Evolutionary conservation across 441 rosid genomes (phyloP).

Genomic region (Cnidoscolus chayamansa): DNA sequence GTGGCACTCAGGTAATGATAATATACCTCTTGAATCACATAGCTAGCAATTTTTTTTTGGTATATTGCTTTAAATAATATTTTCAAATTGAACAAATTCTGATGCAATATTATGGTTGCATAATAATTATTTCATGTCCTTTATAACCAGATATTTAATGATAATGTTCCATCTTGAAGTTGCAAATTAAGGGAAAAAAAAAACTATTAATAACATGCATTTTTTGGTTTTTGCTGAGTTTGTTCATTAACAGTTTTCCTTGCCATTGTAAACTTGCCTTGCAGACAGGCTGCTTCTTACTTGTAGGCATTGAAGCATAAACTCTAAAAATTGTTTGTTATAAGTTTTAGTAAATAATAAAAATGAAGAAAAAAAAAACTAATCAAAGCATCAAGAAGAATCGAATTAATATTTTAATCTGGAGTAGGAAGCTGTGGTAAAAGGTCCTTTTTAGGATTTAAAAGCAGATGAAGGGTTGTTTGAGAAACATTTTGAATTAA

Average conservation of each 20-base stretch:
- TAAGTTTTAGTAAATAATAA: neutral
- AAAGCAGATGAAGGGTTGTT: neutral
- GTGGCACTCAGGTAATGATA: conserved; percentile 52
- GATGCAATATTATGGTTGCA: neutral
- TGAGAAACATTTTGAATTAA: too few relatives aligned
- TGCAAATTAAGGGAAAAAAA: neutral
- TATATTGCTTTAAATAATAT: neutral
- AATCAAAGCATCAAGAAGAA: too few relatives aligned
- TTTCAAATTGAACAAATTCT: neutral
- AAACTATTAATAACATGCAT: neutral
- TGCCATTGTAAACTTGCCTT: neutral
- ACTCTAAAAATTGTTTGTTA: too few relatives aligned
- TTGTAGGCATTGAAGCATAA: neutral
- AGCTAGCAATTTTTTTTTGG: neutral
- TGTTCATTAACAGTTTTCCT: neutral
- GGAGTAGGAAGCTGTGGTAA: neutral
- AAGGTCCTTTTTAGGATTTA: neutral
- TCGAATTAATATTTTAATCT: too few relatives aligned
- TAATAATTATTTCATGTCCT: neutral
- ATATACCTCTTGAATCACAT: neutral
- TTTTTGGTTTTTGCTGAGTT: neutral
- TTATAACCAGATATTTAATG: neutral
- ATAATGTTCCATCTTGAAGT: neutral
- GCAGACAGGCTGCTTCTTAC: neutral
- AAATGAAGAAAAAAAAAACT: too few relatives aligned